Conservation (phyloP, 2,329 filamentous ascomycete species). For the Emericellopsis atlantica region DNA sequence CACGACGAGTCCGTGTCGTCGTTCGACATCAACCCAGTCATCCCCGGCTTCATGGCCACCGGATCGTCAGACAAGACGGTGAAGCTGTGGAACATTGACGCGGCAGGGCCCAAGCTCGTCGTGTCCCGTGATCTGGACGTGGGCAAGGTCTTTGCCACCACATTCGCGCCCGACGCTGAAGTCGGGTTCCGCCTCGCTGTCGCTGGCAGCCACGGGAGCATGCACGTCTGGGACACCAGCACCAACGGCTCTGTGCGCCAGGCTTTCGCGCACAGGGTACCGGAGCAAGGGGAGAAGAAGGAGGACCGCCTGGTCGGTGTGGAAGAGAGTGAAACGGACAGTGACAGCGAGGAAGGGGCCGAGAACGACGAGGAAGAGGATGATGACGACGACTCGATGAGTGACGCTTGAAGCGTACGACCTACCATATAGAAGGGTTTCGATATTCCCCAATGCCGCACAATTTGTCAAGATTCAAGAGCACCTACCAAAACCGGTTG, state of each 20-base stretch:
- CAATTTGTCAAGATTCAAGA: no score
- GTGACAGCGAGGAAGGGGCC: constrained; percentile 45
- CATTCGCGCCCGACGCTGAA: constrained; percentile 80
- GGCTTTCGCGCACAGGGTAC: constrained; percentile 60
- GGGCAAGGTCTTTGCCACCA: constrained; percentile 84
- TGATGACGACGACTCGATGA: constrained; percentile 34
- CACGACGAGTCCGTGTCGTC: constrained; percentile 86
- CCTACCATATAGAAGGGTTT: background rate
- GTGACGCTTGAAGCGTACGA: constrained; percentile 31
- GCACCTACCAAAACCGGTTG: no score
- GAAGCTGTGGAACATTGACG: constrained; percentile 88
- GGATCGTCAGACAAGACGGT: constrained; percentile 90
- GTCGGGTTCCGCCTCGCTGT: constrained; percentile 88
- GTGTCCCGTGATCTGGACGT: constrained; percentile 86
- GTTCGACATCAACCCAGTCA: constrained; percentile 81
- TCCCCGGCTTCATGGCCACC: constrained; percentile 88
- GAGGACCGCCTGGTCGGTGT: constrained; percentile 71
- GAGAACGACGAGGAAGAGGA: constrained; percentile 30
- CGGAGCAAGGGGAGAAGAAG: constrained; percentile 42
- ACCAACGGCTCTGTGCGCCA: constrained; percentile 81
- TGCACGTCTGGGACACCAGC: constrained; percentile 93
- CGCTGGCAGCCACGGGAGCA: constrained; percentile 82
- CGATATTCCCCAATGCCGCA: background rate
- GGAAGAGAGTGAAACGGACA: constrained; percentile 54
- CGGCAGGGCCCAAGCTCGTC: constrained; percentile 76